Evolutionary conservation across 2,329 filamentous ascomycete species (phyloP).

Genomic region (Pseudogymnoascus sp.): DNA sequence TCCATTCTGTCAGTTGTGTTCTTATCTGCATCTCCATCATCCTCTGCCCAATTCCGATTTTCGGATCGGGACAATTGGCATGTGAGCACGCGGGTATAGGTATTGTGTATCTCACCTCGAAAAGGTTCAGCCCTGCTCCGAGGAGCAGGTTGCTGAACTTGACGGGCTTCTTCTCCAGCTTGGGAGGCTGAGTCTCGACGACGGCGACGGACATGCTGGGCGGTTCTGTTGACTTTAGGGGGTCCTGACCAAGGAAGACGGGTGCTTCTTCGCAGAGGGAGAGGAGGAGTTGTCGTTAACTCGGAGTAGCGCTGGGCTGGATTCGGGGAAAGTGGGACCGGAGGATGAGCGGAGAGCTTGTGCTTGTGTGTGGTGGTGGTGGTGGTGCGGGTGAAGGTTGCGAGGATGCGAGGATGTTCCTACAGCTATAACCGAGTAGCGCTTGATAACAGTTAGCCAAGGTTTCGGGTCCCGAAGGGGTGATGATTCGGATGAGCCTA

Average conservation of each 20-base stretch:
- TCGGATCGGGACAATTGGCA: background rate
- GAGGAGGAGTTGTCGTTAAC: background rate
- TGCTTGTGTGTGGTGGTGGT: background rate
- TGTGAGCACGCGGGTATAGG: background rate
- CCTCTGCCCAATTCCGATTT: background rate
- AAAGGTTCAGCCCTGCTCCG: constrained; percentile 30
- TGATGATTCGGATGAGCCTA: background rate
- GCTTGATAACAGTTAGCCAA: background rate
- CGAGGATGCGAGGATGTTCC: background rate
- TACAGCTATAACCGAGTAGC: background rate
- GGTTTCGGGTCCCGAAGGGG: background rate
- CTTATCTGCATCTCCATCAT: background rate
- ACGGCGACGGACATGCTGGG: constrained; percentile 53
- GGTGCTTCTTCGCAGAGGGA: constrained; percentile 69
- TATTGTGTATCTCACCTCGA: constrained; percentile 18
- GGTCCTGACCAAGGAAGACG: constrained; percentile 98
- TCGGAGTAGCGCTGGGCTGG: background rate
- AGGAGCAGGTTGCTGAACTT: constrained; percentile 97
- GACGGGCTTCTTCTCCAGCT: constrained; percentile 96
- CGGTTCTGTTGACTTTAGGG: constrained; percentile 46
- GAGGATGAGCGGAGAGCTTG: background rate
- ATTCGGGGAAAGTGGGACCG: background rate
- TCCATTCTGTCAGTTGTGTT: constrained; percentile 12
- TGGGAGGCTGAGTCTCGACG: constrained; percentile 44
- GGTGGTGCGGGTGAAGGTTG: background rate